Evolutionary conservation across 2,329 filamentous ascomycete genomes (phyloP).

Genomic region (Penicillium capsulatum): DNA sequence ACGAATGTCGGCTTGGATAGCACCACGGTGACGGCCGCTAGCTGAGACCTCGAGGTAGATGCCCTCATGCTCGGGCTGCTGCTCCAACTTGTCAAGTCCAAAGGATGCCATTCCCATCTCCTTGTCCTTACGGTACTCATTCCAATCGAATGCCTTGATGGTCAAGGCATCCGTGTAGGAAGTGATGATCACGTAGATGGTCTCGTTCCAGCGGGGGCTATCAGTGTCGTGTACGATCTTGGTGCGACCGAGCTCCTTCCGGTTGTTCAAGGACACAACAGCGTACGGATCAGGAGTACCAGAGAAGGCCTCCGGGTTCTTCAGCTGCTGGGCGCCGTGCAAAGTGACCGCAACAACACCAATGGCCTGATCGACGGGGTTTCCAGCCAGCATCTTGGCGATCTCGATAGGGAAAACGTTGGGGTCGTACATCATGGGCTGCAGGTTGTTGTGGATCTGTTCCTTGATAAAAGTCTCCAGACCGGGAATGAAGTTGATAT

Average conservation of each 20-base stretch:
- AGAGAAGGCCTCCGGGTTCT: constrained; percentile 91
- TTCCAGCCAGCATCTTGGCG: constrained; percentile 94
- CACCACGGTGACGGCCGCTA: constrained; percentile 77
- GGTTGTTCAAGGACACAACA: constrained; percentile 76
- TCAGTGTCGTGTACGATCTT: constrained; percentile 81
- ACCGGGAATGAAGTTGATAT: constrained; percentile 98
- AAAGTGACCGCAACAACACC: constrained; percentile 89
- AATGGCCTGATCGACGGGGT: constrained; percentile 89
- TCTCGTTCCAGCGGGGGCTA: constrained; percentile 94
- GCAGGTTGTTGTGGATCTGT: constrained; percentile 88
- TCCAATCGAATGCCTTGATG: constrained; percentile 83
- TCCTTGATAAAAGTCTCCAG: constrained; percentile 91
- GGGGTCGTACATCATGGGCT: constrained; percentile 96
- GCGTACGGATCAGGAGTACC: constrained; percentile 90
- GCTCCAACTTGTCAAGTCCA: constrained; percentile 74
- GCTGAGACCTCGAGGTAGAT: constrained; percentile 77
- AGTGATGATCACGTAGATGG: constrained; percentile 89
- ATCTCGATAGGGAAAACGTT: constrained; percentile 99
- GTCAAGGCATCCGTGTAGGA: constrained; percentile 85
- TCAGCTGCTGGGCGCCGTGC: constrained; percentile 85
- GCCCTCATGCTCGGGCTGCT: constrained; percentile 74
- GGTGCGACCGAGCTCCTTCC: constrained; percentile 76
- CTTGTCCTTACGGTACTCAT: constrained; percentile 94
- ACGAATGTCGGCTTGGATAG: constrained; percentile 74
- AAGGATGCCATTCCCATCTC: constrained; percentile 87